Evolutionary conservation across 805 yeast genomes (phyloP).

Genomic region (Vanderwaltozyma yarrowii): DNA sequence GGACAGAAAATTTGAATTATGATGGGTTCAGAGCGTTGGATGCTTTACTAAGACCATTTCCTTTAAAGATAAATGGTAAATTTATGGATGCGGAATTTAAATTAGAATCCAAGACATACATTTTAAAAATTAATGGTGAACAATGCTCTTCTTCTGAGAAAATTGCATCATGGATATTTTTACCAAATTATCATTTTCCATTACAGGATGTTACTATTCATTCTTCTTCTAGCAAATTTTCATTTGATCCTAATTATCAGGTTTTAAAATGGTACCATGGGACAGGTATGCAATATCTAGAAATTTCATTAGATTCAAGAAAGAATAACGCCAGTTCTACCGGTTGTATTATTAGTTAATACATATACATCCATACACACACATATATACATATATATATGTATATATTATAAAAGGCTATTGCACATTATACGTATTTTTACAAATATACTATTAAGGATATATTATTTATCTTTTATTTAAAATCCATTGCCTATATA

Average conservation of each 20-base stretch:
- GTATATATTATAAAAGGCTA: no score
- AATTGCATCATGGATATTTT: conserved; percentile 33
- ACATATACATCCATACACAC: no score
- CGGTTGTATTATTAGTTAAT: neutral
- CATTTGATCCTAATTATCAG: conserved; percentile 41
- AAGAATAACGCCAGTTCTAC: neutral
- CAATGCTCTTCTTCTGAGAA: conserved; percentile 8
- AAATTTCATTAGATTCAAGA: neutral
- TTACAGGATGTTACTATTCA: conserved; percentile 37
- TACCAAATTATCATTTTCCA: conserved; percentile 68
- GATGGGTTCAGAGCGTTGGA: conserved; percentile 63
- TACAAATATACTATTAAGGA: neutral
- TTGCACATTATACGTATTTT: no score
- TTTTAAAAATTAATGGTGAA: conserved; percentile 35
- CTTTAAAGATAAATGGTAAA: conserved; percentile 52
- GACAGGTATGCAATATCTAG: conserved; percentile 28
- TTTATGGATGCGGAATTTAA: conserved; percentile 51
- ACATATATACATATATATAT: no score
- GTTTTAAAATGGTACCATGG: conserved; percentile 65
- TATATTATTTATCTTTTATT: neutral
- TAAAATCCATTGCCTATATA: neutral
- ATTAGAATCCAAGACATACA: conserved; percentile 36
- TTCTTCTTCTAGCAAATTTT: conserved; percentile 43
- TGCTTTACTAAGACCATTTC: conserved; percentile 72
- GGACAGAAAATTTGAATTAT: conserved; percentile 7